Conservation (phyloP, 495 filamentous ascomycete species). For the Ramalina peruviana region DNA sequence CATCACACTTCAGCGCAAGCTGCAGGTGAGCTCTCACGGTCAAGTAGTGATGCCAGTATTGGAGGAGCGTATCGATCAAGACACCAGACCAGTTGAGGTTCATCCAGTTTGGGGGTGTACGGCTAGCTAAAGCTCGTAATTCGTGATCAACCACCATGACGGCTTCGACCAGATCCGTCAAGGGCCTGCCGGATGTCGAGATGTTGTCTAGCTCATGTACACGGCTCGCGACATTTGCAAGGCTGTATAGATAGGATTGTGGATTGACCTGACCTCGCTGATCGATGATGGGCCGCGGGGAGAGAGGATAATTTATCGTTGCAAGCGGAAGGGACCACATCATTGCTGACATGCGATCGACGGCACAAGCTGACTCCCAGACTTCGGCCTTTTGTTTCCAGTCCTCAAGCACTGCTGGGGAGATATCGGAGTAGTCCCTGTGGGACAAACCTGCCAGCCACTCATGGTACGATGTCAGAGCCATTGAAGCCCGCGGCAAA, state of each 20-base stretch:
- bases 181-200: constrained; percentile 1
- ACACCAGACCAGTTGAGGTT: constrained; percentile 1
- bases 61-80: constrained; percentile 16
- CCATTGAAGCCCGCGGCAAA: constrained; percentile 11
- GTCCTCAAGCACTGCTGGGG: background rate
- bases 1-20: constrained; percentile 16
- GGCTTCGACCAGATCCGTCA: constrained; percentile 11
- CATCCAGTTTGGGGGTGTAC: constrained; percentile 20
- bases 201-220: constrained; percentile 20
- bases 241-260: constrained; percentile 12
- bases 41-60: constrained; percentile 19
- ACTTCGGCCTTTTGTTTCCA: constrained; percentile 12
- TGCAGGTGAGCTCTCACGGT: constrained; percentile 20
- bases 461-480: constrained; percentile 1
- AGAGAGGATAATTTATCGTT: constrained; percentile 12
- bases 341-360: constrained; percentile 19
- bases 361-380: constrained; percentile 20
- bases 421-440: constrained; percentile 2
- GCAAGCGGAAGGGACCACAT: constrained; percentile 20
- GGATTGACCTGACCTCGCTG: constrained; percentile 17
- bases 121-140: constrained; percentile 14
- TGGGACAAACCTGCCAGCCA: constrained; percentile 4
- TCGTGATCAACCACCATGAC: constrained; percentile 14
- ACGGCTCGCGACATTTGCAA: constrained; percentile 17
- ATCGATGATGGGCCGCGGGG: constrained; percentile 2